Conservation (phyloP, 2,329 filamentous ascomycete species). For the Trichophaea hybrida region DNA sequence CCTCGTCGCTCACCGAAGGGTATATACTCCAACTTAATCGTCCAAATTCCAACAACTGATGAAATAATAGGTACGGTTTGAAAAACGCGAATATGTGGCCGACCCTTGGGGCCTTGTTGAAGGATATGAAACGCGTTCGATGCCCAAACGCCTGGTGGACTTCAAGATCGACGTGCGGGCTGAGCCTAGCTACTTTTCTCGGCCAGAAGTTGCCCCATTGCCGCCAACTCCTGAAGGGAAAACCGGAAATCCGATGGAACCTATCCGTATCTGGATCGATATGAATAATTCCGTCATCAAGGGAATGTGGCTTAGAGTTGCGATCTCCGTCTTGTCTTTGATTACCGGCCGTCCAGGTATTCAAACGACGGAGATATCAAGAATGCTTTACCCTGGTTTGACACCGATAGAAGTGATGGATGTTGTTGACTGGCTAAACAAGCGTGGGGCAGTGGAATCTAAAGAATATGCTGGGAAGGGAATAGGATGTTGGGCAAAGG, state of each 20-base stretch:
- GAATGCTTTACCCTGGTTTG: constrained; percentile 16
- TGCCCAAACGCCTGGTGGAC: constrained; percentile 22
- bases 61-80: constrained; percentile 11
- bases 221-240: constrained; percentile 16
- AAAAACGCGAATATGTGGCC: constrained; percentile 16
- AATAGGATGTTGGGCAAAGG: constrained; percentile 1
- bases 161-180: constrained; percentile 19
- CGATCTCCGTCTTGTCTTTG: constrained; percentile 15
- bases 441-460: constrained; percentile 10
- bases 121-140: constrained; percentile 22
- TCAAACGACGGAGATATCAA: constrained; percentile 15
- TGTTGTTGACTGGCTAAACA: constrained; percentile 18
- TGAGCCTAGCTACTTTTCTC: constrained; percentile 9
- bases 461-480: not conserved
- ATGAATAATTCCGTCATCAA: constrained; percentile 17
- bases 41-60: not conserved
- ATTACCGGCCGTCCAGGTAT: constrained; percentile 20
- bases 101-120: constrained; percentile 19
- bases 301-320: constrained; percentile 23
- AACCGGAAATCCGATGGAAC: constrained; percentile 12
- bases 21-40: not conserved
- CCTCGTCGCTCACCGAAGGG: constrained; percentile 17
- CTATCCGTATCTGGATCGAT: constrained; percentile 22
- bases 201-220: constrained; percentile 7
- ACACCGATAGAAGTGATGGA: constrained; percentile 15